Percentiles rank a stretch among this genome's conserved stretches.
phyloP scores from a whole-genome alignment of 768 basidiomycete species.

The Cyathus striatus region DNA sequence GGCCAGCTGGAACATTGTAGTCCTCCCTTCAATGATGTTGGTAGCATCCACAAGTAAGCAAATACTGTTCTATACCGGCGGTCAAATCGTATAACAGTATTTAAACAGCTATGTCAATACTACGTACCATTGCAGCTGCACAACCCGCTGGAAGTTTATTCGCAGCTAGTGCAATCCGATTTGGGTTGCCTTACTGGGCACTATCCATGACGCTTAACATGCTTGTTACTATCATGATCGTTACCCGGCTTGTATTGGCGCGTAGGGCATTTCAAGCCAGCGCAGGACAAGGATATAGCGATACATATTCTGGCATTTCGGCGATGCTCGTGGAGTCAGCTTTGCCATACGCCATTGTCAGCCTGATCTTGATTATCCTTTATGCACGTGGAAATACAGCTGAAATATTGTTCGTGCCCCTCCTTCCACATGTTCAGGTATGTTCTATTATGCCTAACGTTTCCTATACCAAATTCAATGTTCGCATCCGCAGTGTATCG shows the following conservation, averaged over 20 bases:
- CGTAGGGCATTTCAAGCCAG: constrained; percentile 7
- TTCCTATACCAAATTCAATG: neutral
- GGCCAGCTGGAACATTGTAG: no score
- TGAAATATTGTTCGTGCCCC: constrained; percentile 12
- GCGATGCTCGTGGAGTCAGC: constrained; percentile 30
- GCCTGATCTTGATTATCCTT: constrained; percentile 18
- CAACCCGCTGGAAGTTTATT: no score
- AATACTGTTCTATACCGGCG: no score
- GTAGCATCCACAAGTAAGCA: no score
- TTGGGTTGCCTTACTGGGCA: constrained; percentile 19
- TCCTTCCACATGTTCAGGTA: constrained; percentile 17
- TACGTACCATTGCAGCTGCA: no score
- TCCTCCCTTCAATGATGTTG: no score
- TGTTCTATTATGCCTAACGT: constrained; percentile 1
- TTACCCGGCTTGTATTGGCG: constrained; percentile 15
- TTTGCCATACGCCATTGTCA: constrained; percentile 16
- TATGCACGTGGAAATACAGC: constrained; percentile 13
- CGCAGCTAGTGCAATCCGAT: no score
- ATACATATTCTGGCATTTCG: constrained; percentile 16
- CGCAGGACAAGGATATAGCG: constrained; percentile 3
- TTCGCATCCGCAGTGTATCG: neutral
- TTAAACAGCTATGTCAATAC: no score
- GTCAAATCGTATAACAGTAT: no score
- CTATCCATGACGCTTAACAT: constrained; percentile 19
- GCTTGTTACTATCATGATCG: constrained; percentile 20